Evolutionary conservation across 768 basidiomycete species (phyloP).

Genomic region (Termitomyces sp.): DNA sequence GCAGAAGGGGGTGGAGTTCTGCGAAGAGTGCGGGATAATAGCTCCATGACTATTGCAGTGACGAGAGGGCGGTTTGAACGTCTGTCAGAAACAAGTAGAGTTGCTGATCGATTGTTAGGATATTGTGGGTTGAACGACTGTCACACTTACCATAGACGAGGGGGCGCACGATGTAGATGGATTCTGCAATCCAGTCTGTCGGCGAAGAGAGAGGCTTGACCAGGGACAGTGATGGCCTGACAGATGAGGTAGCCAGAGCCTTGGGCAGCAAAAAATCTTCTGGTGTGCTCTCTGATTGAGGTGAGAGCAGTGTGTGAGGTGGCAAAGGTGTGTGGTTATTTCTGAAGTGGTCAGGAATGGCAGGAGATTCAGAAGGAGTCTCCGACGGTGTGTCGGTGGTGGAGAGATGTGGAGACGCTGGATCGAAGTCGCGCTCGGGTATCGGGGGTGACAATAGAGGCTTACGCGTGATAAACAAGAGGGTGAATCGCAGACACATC

Average conservation of each 20-base stretch:
- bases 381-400: slow-evolving; percentile 54
- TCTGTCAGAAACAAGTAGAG: slow-evolving; percentile 40
- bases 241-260: slow-evolving; percentile 66
- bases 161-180: slow-evolving; percentile 67
- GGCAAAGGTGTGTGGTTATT: slow-evolving; percentile 71
- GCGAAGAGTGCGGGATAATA: slow-evolving; percentile 72
- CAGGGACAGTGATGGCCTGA: slow-evolving; percentile 67
- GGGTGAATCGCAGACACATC: slow-evolving; percentile 64
- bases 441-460: slow-evolving; percentile 75
- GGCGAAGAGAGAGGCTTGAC: slow-evolving; percentile 55
- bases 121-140: neutral
- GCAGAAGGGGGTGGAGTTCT: slow-evolving; percentile 58
- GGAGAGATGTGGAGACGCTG: slow-evolving; percentile 52
- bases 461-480: slow-evolving; percentile 71
- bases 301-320: slow-evolving; percentile 59
- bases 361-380: slow-evolving; percentile 43
- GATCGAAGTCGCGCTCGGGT: slow-evolving; percentile 87
- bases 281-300: slow-evolving; percentile 48
- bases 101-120: slow-evolving; percentile 24
- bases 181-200: slow-evolving; percentile 72
- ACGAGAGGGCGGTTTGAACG: slow-evolving; percentile 60
- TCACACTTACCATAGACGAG: slow-evolving; percentile 62
- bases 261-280: slow-evolving; percentile 84
- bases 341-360: slow-evolving; percentile 75
- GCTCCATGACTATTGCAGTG: slow-evolving; percentile 59